Conservation (phyloP, 306 rosid genomes). For the Inga oerstediana region DNA sequence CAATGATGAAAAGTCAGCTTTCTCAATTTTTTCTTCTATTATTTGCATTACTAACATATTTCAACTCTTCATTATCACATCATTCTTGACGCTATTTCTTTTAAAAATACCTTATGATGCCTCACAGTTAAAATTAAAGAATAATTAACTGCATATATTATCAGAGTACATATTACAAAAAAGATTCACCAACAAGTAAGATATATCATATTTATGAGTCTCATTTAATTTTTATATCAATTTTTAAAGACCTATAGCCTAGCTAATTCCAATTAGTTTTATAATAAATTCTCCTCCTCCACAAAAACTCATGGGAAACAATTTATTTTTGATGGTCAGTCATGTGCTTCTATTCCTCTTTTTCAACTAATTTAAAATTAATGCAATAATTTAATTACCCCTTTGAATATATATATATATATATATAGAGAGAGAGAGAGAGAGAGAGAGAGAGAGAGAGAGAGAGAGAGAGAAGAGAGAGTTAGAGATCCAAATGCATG, state of each 20-base stretch:
- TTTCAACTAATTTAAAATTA: constrained; percentile 22
- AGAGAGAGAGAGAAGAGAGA: too few species aligned
- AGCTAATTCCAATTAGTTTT: background rate
- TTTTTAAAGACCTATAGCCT: background rate
- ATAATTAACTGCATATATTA: too few species aligned
- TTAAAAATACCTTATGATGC: too few species aligned
- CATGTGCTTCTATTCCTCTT: constrained; percentile 47
- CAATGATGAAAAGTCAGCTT: too few species aligned
- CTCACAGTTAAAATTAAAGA: too few species aligned
- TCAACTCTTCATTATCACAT: too few species aligned
- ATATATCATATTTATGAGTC: background rate
- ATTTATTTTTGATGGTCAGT: background rate
- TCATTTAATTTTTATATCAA: background rate
- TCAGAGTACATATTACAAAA: too few species aligned
- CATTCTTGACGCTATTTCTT: too few species aligned
- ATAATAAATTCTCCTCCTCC: background rate
- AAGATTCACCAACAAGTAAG: too few species aligned
- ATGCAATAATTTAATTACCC: constrained; percentile 23
- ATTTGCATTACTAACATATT: too few species aligned
- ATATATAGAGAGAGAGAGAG: background rate
- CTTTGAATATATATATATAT: background rate
- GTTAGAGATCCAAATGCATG: constrained; percentile 41
- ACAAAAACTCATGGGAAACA: background rate
- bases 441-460: too few species aligned
- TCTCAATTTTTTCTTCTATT: too few species aligned